Base-by-base conservation (phyloP, 2,329 filamentous ascomycete genomes). In the Grosmannia huntii region DNA sequence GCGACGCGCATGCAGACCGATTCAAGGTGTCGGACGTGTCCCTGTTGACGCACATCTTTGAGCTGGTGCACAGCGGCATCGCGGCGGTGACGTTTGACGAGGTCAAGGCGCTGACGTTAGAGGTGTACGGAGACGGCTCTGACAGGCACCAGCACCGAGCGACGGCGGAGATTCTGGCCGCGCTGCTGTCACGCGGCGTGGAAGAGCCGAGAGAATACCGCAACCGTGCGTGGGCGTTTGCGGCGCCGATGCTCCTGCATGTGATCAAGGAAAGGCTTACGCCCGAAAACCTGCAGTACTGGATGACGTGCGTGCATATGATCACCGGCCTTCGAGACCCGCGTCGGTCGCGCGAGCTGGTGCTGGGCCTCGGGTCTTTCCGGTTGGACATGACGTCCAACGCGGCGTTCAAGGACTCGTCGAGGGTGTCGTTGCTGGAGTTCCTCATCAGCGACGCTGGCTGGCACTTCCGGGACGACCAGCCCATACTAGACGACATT, bases 101-200 rank as follows among this genome's bases (percentile, higher is more conserved):
- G 58, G 85, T 99, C 69, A 87, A 92, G 67, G 85, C 91, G 64
- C 77, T 96, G 60, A 83, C 88, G 5, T 76, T 81, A 60, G 81
- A 83, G 2, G 84, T 95, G 0, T 97, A 90, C 66, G 92, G 86
- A 16, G 92, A 99, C 69, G 94, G 95, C 11, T 94, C 85, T 65
- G 94, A 99, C 69, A 96, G 96, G 72, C 94, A 99, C 70, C 92
- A 99, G 69, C 94, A 99, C 69, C 88, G 94, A 56, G 94, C 94
- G 19, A 96, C 94, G 2, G 83, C 94, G 0, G 94, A 99, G 72
- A 96, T 99, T 58, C 75, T 99, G 55, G 90, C 89, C 16, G 91
- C 89, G 5, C 72, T 99, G 65, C 77, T 99, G 28, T 84, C 85
- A 19, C 89, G 89, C 41, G 89, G 90, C 19, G 81, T 85, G 54